phyloP scores from a whole-genome alignment of 2,329 filamentous ascomycete species.

The Trichoderma oligosporum region DNA sequence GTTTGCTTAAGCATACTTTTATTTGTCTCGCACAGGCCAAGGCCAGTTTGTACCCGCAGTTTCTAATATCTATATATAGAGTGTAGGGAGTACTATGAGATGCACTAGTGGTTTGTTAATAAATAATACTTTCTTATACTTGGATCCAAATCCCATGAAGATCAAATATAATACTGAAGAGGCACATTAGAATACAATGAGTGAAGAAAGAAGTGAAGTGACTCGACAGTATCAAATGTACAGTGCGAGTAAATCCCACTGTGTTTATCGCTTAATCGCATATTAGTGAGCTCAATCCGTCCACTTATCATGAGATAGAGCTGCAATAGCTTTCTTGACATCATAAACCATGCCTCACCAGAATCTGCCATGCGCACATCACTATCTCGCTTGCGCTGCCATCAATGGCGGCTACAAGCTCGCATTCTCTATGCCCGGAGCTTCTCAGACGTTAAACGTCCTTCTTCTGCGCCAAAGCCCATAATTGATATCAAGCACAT shows the following conservation, averaged over 20 bases:
- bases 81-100: no score
- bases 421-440: background rate
- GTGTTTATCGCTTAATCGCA: conserved; percentile 3
- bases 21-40: background rate
- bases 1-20: background rate
- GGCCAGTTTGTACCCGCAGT: no score
- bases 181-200: no score
- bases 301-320: conserved; percentile 9
- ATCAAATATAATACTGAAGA: no score
- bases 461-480: conserved; percentile 72
- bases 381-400: conserved; percentile 16
- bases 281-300: conserved; percentile 8
- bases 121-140: no score
- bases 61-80: no score
- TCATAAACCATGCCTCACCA: conserved; percentile 7
- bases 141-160: no score
- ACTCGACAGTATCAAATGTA: no score
- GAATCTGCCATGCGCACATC: conserved; percentile 31
- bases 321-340: conserved; percentile 8
- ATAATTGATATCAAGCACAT: conserved; percentile 85
- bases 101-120: no score
- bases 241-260: background rate
- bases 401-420: conserved; percentile 12
- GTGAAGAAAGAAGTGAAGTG: no score
- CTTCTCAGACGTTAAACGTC: conserved; percentile 40